Base-by-base conservation (phyloP, 75 land plant genomes). In the Picea sitchensis region DNA sequence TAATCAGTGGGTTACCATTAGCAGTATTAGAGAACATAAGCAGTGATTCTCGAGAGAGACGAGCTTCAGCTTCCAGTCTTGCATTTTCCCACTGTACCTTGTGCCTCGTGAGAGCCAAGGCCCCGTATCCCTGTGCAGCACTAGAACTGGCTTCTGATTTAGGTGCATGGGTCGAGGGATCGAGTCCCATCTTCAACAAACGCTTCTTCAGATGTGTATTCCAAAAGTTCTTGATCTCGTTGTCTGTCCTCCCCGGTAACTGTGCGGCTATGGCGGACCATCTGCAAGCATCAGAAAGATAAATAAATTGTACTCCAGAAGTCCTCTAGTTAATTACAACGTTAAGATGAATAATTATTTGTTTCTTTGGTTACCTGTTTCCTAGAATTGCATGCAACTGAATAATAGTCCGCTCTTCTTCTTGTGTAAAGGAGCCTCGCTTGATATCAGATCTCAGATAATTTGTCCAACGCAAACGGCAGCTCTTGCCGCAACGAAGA, bases 381-480 rank as follows among this genome's bases (percentile, higher is more conserved):
- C 82, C 83, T 20, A 86, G 79, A 75, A 65, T 76, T 18, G 79
- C 75, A 58, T 84, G 80, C 23, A 85, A 77, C 17, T 77, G 76
- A 58, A 86, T 85, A 58, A 86, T 86, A 31, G 77, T 38, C 41
- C 86, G 79, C 79, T 86, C 88, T 38, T 86, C 87, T 14, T 86
- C 86, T 7, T 65, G 31, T 6, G 82, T 64, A 20, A 84, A 84
- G 14, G 82, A 72, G 8, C 87, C 86, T 60, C 84, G 80, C 77
- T 84, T 86, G 75, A 86, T 86, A 41, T 86, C 80, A 0, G 86
- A 83, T 15, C 81, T 75, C 62, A 85, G 75, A 63, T 85, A 84
- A 61, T 85, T 85, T 11, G 79, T 86, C 87, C 87, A 86, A 18
- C 87, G 82, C 31, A 86, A 86, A 3, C 87, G 81, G 67, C 87